Percentiles rank a stretch among this genome's conserved stretches.
phyloP scores from a whole-genome alignment of 495 filamentous ascomycete species.

The Hypoxylon cercidicola region DNA sequence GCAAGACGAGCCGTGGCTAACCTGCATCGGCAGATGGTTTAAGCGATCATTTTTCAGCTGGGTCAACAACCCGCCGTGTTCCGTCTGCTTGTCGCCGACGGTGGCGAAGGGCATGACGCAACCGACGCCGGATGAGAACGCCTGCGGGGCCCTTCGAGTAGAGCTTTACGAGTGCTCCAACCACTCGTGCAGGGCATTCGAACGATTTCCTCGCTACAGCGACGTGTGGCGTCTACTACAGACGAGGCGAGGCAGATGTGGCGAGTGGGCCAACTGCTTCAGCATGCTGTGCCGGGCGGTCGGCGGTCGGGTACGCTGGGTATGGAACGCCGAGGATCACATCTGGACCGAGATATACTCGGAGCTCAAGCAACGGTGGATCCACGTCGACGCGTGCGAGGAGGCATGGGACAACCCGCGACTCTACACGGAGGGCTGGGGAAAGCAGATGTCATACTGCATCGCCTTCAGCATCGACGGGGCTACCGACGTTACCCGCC shows the following conservation, averaged over 20 bases:
- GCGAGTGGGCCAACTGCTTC: constrained; percentile 99
- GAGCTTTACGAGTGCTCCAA: constrained; percentile 89
- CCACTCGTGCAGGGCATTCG: constrained; percentile 74
- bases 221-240: constrained; percentile 95
- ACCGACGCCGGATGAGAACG: constrained; percentile 87
- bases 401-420: constrained; percentile 95
- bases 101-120: constrained; percentile 81
- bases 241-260: constrained; percentile 82
- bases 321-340: constrained; percentile 98
- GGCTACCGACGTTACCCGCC: constrained; percentile 92
- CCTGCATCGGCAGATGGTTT: constrained; percentile 79
- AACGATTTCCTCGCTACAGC: constrained; percentile 93
- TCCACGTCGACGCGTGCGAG: constrained; percentile 97
- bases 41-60: constrained; percentile 93
- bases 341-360: constrained; percentile 99
- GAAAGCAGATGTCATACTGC: constrained; percentile 94
- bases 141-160: constrained; percentile 84
- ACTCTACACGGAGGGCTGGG: constrained; percentile 94
- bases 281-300: constrained; percentile 97
- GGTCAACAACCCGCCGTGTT: constrained; percentile 93
- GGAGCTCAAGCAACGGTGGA: constrained; percentile 90
- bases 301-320: constrained; percentile 91
- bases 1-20: constrained; percentile 12
- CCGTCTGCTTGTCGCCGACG: constrained; percentile 82
- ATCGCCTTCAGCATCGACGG: constrained; percentile 97